Base-by-base conservation (phyloP, 352 stramenopile species). In the Pythium diclinum region DNA sequence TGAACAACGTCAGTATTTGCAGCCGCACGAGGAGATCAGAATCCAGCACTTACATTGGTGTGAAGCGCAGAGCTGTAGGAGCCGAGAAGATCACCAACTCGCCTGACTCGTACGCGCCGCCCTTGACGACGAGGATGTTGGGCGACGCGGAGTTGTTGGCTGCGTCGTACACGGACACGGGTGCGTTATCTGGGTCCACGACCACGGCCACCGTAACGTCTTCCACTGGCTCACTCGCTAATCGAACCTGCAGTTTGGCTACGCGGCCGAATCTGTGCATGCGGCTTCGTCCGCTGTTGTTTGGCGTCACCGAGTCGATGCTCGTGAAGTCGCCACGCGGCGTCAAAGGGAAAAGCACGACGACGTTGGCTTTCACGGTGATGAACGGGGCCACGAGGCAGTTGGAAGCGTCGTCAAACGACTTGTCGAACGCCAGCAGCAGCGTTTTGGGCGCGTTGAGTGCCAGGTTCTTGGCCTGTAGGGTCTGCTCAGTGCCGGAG, bases 221-320 rank as follows among this genome's bases (percentile, higher is more conserved):
- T 28, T 51, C 52, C 1, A 89, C 52, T 21, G 83, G 83, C 48
- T 92, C 83, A 23, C 81, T 92, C 4, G 81, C 57, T 19, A 92
- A 72, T 19, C 59, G 71, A 30, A 92, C 67, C 17, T 61, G 38
- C 0, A 92, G 36, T 10, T 59, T 66, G 1, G 71, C 71, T 0
- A 57, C 51, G 11, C 44, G 55, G 2, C 83, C 83, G 56, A 65
- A 70, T 30, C 75, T 48, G 47, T 92, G 83, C 78, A 88, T 92
- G 30, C 78, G 71, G 19, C 79, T 89, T 19, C 87, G 65, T 17
- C 59, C 65, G 23, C 79, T 89, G 3, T 68, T 33, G 1, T 30
- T 40, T 2, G 77, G 78, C 14, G 73, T 48, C 0, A 85, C 69
- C 3, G 71, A 77, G 32, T 85, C 42, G 16, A 57, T 14, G 49